Evolutionary conservation across 805 yeast genomes (phyloP), one percentile per base, ranked within the genome.

Genomic region (Suhomyces kilbournensis): DNA sequence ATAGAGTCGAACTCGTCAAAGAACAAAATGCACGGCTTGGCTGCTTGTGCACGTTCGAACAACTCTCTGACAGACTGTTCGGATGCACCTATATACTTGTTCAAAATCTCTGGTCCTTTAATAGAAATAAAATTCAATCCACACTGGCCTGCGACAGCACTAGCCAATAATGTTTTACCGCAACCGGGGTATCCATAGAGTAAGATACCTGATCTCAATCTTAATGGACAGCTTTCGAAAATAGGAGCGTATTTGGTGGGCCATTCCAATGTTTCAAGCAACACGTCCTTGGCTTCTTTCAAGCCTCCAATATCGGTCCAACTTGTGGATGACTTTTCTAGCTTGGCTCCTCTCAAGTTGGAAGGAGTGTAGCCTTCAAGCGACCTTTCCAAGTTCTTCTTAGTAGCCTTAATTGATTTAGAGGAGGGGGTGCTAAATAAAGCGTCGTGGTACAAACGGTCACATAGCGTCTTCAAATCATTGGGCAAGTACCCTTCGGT

Each of bases 111-210:
- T 0, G 98, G 98, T 9, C 98, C 98, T 65, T 93, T 93, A 45
- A 93, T 87, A 1, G 96, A 87, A 25, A 93, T 92, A 65, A 93
- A 93, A 62, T 93, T 93, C 54, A 93, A 75, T 0, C 97, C 97
- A 71, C 97, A 91, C 65, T 92, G 94, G 1, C 90, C 85, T 1
- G 97, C 96, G 48, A 93, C 88, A 0, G 97, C 97, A 52, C 94
- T 87, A 0, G 98, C 98, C 39, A 93, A 69, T 55, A 92, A 75
- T 0, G 98, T 93, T 68, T 93, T 93, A 45, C 99, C 99, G 70
- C 99, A 93, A 2, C 99, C 99, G 0, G 99, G 98, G 65, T 90
- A 93, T 0, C 99, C 99, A 68, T 93, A 93, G 12, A 93, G 78
- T 48, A 93, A 72, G 22, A 93, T 82, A 48, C 99, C 99, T 0